phyloP scores from a whole-genome alignment of 495 filamentous ascomycete genomes.

The Aspergillus conjunctus region DNA sequence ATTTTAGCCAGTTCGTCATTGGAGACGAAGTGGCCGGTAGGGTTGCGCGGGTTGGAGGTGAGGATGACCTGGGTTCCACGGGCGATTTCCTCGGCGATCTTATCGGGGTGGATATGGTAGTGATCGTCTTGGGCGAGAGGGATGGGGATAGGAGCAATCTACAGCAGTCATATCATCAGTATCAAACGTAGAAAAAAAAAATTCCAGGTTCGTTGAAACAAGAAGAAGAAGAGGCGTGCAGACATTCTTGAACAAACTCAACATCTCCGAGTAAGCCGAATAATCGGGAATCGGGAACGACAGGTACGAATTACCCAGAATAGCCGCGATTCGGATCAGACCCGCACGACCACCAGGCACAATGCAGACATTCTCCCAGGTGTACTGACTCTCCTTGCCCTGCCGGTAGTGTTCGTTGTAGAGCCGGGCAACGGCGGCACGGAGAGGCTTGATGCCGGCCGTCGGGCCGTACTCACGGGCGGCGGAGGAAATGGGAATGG shows the following conservation, averaged over 20 bases:
- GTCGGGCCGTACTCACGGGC: conserved; percentile 92
- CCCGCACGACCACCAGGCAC: conserved; percentile 93
- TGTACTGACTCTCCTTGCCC: conserved; percentile 87
- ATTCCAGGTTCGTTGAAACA: background rate
- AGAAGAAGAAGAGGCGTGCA: conserved; percentile 22
- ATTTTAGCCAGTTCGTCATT: conserved; percentile 83
- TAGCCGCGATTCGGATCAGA: conserved; percentile 90
- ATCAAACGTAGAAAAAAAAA: background rate
- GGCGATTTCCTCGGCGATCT: conserved; percentile 87
- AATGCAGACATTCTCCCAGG: conserved; percentile 99
- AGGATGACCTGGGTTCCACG: conserved; percentile 85
- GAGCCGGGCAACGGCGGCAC: conserved; percentile 85
- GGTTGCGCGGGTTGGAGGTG: conserved; percentile 96
- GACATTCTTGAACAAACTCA: conserved; percentile 86
- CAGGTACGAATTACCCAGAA: conserved; percentile 88
- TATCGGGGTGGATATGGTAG: conserved; percentile 89
- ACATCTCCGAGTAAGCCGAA: conserved; percentile 93
- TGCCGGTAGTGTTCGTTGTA: conserved; percentile 93
- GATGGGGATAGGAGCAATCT: conserved; percentile 90
- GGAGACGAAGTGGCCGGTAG: conserved; percentile 82
- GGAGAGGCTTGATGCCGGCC: conserved; percentile 86
- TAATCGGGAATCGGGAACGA: conserved; percentile 83
- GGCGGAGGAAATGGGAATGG: conserved; percentile 72
- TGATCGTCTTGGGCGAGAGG: conserved; percentile 79
- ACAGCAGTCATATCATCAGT: conserved; percentile 16